These are phyloP conservation scores for Cordyceps fumosorosea DNA, from an alignment of 2,329 filamentous ascomycete genomes.

Conservation along the genomic window DNA sequence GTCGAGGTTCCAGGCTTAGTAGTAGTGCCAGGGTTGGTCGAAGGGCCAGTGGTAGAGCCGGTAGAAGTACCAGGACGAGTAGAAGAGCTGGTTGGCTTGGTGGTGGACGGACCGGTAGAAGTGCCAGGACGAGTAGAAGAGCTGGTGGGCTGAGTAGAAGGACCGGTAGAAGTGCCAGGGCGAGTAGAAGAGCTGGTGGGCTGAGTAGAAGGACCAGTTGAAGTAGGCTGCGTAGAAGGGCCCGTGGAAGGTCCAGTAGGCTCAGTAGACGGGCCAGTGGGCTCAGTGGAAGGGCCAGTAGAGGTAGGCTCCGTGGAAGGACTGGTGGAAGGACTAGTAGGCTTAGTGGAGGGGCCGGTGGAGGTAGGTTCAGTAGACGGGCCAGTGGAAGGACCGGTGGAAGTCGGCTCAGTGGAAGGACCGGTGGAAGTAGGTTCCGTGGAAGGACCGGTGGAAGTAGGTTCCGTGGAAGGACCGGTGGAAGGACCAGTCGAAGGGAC, in stretches of 20 bases:
- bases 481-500: neutral
- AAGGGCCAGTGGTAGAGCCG: neutral
- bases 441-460: slow-evolving; percentile 1
- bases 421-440: neutral
- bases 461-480: neutral
- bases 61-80: neutral
- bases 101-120: neutral
- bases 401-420: slow-evolving; percentile 15
- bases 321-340: neutral
- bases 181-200: slow-evolving; percentile 6
- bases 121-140: neutral
- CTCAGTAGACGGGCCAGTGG: neutral
- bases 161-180: slow-evolving; percentile 3
- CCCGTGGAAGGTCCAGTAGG: neutral
- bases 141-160: slow-evolving; percentile 1
- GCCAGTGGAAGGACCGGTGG: neutral
- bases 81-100: neutral
- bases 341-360: neutral
- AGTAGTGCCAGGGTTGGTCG: neutral
- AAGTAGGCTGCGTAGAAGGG: neutral
- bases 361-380: slow-evolving; percentile 7
- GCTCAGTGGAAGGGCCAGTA: neutral
- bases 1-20: slow-evolving; percentile 13
- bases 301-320: neutral
- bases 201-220: slow-evolving; percentile 1